Percentiles rank a stretch among this genome's conserved stretches.
Evolutionary conservation across 176 grass and related monocot species (phyloP).

Genomic region (Aegilops speltoides): DNA sequence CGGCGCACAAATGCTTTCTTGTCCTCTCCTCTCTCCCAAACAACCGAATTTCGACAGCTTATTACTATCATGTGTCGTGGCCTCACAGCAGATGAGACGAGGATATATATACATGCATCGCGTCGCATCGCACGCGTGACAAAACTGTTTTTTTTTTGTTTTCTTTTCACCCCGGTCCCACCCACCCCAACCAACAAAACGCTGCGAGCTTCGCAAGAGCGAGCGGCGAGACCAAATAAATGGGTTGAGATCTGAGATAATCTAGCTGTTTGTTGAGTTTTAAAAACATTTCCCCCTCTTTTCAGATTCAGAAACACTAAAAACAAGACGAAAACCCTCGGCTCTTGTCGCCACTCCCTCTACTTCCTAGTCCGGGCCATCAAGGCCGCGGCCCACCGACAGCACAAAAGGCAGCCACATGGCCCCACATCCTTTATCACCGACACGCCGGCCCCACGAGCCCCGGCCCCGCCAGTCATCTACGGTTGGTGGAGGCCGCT

Average conservation of each 20-base stretch:
- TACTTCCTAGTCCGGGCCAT: not conserved
- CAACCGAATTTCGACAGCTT: not conserved
- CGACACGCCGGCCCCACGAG: not conserved
- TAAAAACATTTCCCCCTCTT: not conserved
- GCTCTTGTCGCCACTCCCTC: not conserved
- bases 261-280: not conserved
- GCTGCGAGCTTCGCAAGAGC: not conserved
- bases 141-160: not conserved
- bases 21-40: not conserved
- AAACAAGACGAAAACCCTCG: not conserved
- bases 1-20: not conserved
- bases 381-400: slow-evolving; percentile 24
- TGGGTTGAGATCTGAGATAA: not conserved
- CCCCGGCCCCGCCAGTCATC: not conserved
- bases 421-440: not conserved
- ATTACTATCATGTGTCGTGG: not conserved
- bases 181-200: not conserved
- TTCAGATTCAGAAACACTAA: not conserved
- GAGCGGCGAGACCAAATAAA: not conserved
- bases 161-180: not conserved
- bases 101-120: not conserved
- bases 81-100: not conserved
- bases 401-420: not conserved
- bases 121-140: not conserved
- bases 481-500: not conserved